These are phyloP conservation scores for Lachancea meyersii DNA, from an alignment of 805 yeast genomes.

Conservation along the genomic window DNA sequence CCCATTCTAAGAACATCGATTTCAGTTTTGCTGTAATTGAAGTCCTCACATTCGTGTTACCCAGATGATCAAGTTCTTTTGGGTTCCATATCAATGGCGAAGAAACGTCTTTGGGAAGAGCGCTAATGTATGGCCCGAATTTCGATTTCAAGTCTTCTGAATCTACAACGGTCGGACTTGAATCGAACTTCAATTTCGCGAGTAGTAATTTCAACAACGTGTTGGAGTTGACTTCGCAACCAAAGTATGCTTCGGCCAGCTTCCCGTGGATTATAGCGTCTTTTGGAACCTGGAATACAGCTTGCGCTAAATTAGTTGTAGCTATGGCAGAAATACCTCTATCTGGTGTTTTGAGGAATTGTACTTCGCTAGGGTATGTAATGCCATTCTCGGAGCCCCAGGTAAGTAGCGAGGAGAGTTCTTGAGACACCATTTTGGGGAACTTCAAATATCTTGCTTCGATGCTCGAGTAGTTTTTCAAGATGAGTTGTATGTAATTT, in stretches of 20 bases:
- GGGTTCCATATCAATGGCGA: constrained; percentile 61
- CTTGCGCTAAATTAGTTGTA: constrained; percentile 17
- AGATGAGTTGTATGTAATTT: neutral
- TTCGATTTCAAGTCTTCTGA: constrained; percentile 23
- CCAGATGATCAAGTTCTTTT: constrained; percentile 45
- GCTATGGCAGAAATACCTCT: constrained; percentile 36
- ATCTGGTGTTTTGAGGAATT: constrained; percentile 30
- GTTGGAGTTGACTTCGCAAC: constrained; percentile 25
- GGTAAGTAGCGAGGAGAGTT: constrained; percentile 12
- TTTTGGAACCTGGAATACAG: constrained; percentile 29
- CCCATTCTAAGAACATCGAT: constrained; percentile 61
- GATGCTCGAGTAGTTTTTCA: neutral
- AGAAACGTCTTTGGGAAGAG: constrained; percentile 43
- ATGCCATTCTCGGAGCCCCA: constrained; percentile 41
- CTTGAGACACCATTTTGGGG: neutral
- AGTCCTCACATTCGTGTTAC: constrained; percentile 59
- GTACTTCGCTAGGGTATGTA: constrained; percentile 27
- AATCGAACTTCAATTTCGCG: constrained; percentile 39
- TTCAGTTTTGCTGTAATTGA: constrained; percentile 45
- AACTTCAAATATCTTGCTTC: too few relatives aligned
- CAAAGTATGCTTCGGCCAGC: constrained; percentile 24
- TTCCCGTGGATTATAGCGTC: constrained; percentile 27
- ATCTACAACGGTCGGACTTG: constrained; percentile 9
- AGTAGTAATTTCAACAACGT: constrained; percentile 35
- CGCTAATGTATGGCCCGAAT: constrained; percentile 42